A percentile compares a stretch with the other conserved stretches of the same genome.
phyloP scores from a whole-genome alignment of 2,329 filamentous ascomycete species.

The Penicillium glabrum region DNA sequence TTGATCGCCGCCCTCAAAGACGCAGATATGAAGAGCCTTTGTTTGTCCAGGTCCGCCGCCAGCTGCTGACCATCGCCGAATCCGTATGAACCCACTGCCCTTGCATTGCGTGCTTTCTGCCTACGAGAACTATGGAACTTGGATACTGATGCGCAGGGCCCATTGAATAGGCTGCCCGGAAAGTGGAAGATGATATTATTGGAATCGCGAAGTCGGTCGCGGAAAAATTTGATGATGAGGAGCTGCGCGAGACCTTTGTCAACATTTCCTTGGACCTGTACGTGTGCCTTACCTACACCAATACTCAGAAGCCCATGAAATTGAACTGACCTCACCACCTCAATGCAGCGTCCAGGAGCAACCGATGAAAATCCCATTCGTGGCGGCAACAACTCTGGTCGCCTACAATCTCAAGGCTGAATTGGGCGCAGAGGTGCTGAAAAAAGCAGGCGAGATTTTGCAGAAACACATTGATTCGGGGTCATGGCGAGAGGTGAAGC shows the following conservation, averaged over 20 bases:
- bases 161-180: slow-evolving; percentile 59
- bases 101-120: not conserved
- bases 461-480: slow-evolving; percentile 70
- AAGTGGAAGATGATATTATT: slow-evolving; percentile 75
- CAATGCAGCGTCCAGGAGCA: slow-evolving; percentile 69
- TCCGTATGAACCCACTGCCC: slow-evolving; percentile 48
- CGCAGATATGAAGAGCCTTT: slow-evolving; percentile 73
- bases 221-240: slow-evolving; percentile 83
- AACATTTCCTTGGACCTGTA: slow-evolving; percentile 73
- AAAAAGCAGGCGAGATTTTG: slow-evolving; percentile 58
- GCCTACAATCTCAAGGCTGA: slow-evolving; percentile 77
- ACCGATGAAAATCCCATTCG: slow-evolving; percentile 95
- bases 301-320: not conserved
- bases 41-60: slow-evolving; percentile 70
- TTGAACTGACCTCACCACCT: not conserved
- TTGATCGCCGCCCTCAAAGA: slow-evolving; percentile 70
- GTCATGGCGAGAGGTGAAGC: slow-evolving; percentile 88
- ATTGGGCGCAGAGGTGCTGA: slow-evolving; percentile 69
- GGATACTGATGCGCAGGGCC: slow-evolving; percentile 10
- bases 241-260: slow-evolving; percentile 71
- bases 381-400: slow-evolving; percentile 78
- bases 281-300: slow-evolving; percentile 23
- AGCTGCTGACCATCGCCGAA: slow-evolving; percentile 78
- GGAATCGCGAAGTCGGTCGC: slow-evolving; percentile 73
- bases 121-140: not conserved